Base-by-base conservation (phyloP, 495 filamentous ascomycete species). In the Xylaria sp. region DNA sequence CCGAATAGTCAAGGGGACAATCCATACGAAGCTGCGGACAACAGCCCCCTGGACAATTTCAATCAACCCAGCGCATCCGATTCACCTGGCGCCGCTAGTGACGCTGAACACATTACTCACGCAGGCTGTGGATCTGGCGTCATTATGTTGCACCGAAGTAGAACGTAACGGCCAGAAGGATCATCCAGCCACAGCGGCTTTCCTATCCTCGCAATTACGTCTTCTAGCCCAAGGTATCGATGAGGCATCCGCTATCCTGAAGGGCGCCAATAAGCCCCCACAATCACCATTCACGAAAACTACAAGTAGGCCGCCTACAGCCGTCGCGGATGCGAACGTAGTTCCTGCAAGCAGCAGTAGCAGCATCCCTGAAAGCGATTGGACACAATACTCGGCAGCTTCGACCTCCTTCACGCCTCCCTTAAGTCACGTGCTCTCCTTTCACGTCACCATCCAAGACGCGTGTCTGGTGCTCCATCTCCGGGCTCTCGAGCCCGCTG, bases 361-460 rank as follows among this genome's bases (percentile, higher is more conserved):
- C 24, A 35, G 33, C 57, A 31, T 52, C 70, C 41, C 35, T 46
- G 58, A 53, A 26, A 68, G 5, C 71, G 72, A 26, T 68, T 76
- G 40, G 71, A 73, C 41, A 61, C 65, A 50, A 52, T 70, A 31
- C 69, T 48, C 48, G 48, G 65, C 46, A 33, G 67, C n/a, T 14
- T 33, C 66, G 37, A 59, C 50, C 78, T 80, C 73, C 59, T 88
- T 88, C 76, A 15, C 75, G 0, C 85, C 86, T 6, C 82, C 84
- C 0, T 57, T 80, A 1, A 57, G 70, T 35, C 77, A 84, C 1
- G 85, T 85, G 71, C 81, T 97, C 2, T 90, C 90, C 6, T 90
- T 97, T 75, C 89, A 95, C 78, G 82, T 98, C 2, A 88, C 87
- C 33, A 89, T 98, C 62, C 87, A 89, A 48, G 93, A 97, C 59